A percentile compares a stretch with the other conserved stretches of the same genome.
Evolutionary conservation across 1,284 basidiomycete genomes (phyloP).

Genomic region (Tilletia caries): DNA sequence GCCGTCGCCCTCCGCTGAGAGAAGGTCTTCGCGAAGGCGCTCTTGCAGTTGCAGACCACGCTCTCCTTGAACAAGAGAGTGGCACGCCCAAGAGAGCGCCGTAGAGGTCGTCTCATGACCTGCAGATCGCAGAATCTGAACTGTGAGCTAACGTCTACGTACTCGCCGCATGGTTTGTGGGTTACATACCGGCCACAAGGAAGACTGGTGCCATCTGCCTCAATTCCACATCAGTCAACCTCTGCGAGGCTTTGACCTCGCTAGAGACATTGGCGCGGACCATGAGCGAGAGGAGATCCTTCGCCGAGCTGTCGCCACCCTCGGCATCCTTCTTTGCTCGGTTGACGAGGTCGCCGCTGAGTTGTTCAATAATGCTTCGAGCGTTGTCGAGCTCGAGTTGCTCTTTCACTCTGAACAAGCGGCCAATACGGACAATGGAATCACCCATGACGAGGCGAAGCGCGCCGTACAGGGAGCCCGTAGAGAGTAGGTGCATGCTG

Average conservation of each 20-base stretch:
- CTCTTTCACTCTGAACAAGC: neutral
- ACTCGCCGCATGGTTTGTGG: neutral
- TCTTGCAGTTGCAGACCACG: slow-evolving; percentile 62
- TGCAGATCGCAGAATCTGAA: slow-evolving; percentile 63
- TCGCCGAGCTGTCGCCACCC: neutral
- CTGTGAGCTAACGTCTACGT: neutral
- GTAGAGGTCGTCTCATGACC: slow-evolving; percentile 79
- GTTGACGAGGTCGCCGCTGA: neutral
- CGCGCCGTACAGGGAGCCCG: neutral
- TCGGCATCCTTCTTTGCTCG: neutral
- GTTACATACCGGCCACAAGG: neutral
- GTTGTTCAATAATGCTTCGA: neutral
- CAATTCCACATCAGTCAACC: neutral
- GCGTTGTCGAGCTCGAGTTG: neutral
- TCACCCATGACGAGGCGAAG: neutral
- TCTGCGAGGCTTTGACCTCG: neutral
- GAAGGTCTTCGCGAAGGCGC: slow-evolving; percentile 25
- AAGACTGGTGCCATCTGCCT: neutral
- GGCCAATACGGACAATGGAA: neutral
- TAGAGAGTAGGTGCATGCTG: neutral
- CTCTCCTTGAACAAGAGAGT: slow-evolving; percentile 62
- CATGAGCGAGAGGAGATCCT: slow-evolving; percentile 3
- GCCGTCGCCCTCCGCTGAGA: slow-evolving; percentile 14
- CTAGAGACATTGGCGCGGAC: neutral
- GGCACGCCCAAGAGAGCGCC: slow-evolving; percentile 71